These are phyloP conservation scores for Diaporthe aspalathi DNA, from an alignment of 2,329 filamentous ascomycete genomes.

Conservation along the genomic window DNA sequence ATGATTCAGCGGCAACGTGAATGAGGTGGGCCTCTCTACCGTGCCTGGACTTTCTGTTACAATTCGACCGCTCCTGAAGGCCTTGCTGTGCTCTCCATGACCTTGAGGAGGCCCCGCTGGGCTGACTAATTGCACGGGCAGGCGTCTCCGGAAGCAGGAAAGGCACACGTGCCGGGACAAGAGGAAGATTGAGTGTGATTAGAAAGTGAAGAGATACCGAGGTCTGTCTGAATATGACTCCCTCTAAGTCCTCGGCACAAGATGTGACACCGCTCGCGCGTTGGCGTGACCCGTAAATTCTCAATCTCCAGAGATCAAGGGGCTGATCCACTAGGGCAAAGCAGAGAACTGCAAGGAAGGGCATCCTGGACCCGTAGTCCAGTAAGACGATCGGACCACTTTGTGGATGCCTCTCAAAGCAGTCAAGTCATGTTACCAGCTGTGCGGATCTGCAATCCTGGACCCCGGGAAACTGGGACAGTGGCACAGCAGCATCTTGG, in stretches of 20 bases:
- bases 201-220: background rate
- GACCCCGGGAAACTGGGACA: background rate
- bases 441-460: background rate
- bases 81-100: background rate
- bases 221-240: background rate
- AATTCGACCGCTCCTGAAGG: background rate
- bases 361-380: background rate
- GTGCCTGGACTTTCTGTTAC: background rate
- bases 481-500: background rate
- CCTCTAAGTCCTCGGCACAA: background rate
- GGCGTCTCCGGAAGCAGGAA: background rate
- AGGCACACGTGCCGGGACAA: background rate
- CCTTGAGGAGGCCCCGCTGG: background rate
- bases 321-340: background rate
- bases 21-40: background rate
- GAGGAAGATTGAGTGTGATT: background rate
- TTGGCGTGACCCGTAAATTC: background rate
- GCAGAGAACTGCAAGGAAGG: background rate
- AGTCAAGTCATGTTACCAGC: slow-evolving; percentile 12
- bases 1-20: slow-evolving; percentile 26
- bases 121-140: no score
- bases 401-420: background rate
- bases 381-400: slow-evolving; percentile 2
- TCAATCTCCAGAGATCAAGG: slow-evolving; percentile 17
- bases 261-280: background rate